Evolutionary conservation across 108 stramenopile genomes (phyloP).

Genomic region (Skeletonema menzelii): DNA sequence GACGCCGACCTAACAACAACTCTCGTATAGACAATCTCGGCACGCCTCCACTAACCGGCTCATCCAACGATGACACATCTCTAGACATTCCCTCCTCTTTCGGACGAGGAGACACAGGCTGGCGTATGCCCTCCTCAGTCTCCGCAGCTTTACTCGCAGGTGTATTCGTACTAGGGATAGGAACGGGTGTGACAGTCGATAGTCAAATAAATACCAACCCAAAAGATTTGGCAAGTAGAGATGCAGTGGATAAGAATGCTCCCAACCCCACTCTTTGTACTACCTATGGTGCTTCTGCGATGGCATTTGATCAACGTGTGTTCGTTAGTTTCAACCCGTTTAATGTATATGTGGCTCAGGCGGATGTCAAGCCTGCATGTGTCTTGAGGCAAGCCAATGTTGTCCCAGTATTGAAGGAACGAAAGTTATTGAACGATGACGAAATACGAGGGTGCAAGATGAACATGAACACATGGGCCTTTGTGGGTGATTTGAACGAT

Average conservation of each 20-base stretch:
- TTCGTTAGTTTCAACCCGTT: slow-evolving; percentile 97
- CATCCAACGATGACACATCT: slow-evolving; percentile 53
- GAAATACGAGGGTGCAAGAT: slow-evolving; percentile 88
- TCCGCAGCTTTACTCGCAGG: slow-evolving; percentile 87
- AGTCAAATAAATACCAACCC: slow-evolving; percentile 93
- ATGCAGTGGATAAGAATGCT: slow-evolving; percentile 94
- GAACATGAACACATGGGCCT: slow-evolving; percentile 97
- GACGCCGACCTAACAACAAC: slow-evolving; percentile 14
- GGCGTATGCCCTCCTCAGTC: slow-evolving; percentile 74
- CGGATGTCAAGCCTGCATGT: slow-evolving; percentile 96
- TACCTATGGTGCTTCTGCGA: slow-evolving; percentile 86
- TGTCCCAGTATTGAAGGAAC: slow-evolving; percentile 79
- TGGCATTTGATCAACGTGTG: slow-evolving; percentile 94
- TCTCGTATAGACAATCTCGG: slow-evolving; percentile 29
- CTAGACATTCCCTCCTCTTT: slow-evolving; percentile 66
- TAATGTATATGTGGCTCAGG: slow-evolving; percentile 94
- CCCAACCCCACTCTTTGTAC: slow-evolving; percentile 91
- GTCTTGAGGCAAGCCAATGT: slow-evolving; percentile 87
- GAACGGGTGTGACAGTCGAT: slow-evolving; percentile 93
- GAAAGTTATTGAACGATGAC: slow-evolving; percentile 79
- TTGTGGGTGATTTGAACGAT: slow-evolving; percentile 91
- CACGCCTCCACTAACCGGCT: slow-evolving; percentile 34
- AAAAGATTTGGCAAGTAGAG: slow-evolving; percentile 88
- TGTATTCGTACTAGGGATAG: slow-evolving; percentile 90
- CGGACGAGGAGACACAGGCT: slow-evolving; percentile 59